These are phyloP conservation scores for Juglanconis oblonga DNA, from an alignment of 2,329 filamentous ascomycete genomes.

Conservation along the genomic window DNA sequence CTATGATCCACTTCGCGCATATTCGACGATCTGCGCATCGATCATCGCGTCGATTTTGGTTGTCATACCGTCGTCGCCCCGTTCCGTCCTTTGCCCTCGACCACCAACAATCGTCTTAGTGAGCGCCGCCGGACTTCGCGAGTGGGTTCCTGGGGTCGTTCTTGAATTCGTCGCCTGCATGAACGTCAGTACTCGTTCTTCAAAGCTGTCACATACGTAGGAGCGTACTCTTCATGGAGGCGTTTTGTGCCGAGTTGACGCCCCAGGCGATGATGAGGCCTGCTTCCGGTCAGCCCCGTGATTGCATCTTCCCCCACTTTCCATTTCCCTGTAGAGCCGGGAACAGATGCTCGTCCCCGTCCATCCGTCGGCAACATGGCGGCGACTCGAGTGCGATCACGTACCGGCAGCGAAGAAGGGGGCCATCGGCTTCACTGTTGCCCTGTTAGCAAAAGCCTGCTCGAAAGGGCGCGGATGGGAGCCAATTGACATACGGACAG, in stretches of 20 bases:
- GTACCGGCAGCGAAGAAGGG: slow-evolving; percentile 95
- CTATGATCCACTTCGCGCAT: slow-evolving; percentile 12
- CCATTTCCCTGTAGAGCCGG: neutral
- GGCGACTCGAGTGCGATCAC: slow-evolving; percentile 32
- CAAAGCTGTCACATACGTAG: neutral
- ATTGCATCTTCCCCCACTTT: neutral
- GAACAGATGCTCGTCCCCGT: no score
- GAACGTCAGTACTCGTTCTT: slow-evolving; percentile 17
- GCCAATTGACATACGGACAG: slow-evolving; percentile 65
- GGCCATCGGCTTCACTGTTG: slow-evolving; percentile 79
- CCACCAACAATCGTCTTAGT: slow-evolving; percentile 34
- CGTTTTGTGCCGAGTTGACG: slow-evolving; percentile 77
- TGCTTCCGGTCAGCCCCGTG: slow-evolving; percentile 34
- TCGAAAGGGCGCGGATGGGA: slow-evolving; percentile 12
- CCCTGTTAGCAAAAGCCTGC: slow-evolving; percentile 27
- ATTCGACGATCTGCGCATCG: neutral
- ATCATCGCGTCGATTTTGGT: neutral
- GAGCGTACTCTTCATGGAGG: slow-evolving; percentile 70
- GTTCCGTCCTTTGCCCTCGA: neutral
- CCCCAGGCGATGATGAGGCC: slow-evolving; percentile 87
- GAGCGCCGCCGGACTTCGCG: slow-evolving; percentile 42
- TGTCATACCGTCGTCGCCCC: neutral
- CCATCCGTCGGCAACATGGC: neutral
- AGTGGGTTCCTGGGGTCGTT: slow-evolving; percentile 90
- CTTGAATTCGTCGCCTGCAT: slow-evolving; percentile 88